Percentiles rank a stretch among this genome's conserved stretches.
Conservation (phyloP, 2,329 filamentous ascomycete genomes). For the Penicillium sp. region DNA sequence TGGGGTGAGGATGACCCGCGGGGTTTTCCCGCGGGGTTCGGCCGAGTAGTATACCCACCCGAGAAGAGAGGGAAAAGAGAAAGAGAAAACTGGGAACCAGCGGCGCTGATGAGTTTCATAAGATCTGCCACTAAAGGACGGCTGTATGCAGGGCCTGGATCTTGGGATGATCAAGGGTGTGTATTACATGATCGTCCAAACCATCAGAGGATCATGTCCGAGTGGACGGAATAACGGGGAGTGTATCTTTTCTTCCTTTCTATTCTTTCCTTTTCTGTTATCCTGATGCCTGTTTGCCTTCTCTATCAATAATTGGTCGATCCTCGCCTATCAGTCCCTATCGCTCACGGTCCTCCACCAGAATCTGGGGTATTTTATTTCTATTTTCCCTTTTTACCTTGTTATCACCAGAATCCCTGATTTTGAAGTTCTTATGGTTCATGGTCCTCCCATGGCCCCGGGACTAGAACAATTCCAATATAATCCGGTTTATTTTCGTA, state of each 20-base stretch:
- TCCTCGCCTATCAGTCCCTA: constrained; percentile 20
- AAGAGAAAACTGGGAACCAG: background rate
- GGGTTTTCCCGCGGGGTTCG: background rate
- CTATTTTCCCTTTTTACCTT: too few relatives aligned
- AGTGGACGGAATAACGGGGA: constrained; percentile 1
- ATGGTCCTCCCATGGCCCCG: background rate
- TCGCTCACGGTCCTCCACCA: background rate
- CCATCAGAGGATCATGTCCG: constrained; percentile 1
- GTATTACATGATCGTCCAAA: background rate
- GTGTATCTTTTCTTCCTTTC: constrained; percentile 15
- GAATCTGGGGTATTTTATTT: constrained; percentile 7
- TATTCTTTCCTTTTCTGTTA: too few relatives aligned
- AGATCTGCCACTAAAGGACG: constrained; percentile 22
- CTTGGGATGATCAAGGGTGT: background rate
- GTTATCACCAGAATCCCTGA: background rate
- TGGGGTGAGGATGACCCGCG: background rate
- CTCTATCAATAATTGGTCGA: constrained; percentile 15
- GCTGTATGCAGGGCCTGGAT: constrained; percentile 13
- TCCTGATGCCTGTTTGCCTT: constrained; percentile 4
- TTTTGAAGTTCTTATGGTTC: background rate
- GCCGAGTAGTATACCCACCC: background rate
- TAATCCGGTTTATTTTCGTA: background rate
- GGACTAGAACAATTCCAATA: constrained; percentile 1
- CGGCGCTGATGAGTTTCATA: background rate
- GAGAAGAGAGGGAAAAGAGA: background rate